phyloP scores from a whole-genome alignment of 2,329 filamentous ascomycete genomes.

The Ciborinia camelliae region DNA sequence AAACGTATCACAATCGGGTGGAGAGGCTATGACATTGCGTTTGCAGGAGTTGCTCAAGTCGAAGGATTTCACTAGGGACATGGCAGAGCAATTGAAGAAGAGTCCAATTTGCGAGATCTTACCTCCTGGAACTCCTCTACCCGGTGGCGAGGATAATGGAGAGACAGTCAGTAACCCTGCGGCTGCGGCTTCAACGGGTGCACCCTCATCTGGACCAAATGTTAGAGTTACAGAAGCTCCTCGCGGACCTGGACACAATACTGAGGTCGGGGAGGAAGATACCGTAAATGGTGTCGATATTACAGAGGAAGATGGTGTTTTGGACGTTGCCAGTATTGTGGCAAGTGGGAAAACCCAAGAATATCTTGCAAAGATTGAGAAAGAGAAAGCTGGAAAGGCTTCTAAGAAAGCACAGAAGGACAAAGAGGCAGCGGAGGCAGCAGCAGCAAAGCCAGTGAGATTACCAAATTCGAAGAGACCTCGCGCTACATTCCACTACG shows the following conservation, averaged over 20 bases:
- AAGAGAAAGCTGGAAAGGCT: constrained; percentile 55
- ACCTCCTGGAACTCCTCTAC: constrained; percentile 48
- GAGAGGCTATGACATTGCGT: constrained; percentile 78
- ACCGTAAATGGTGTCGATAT: constrained; percentile 42
- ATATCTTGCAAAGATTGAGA: constrained; percentile 78
- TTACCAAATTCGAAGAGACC: constrained; percentile 71
- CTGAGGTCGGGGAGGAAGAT: constrained; percentile 38
- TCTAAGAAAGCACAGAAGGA: constrained; percentile 53
- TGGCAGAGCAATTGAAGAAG: constrained; percentile 68
- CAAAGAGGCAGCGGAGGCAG: constrained; percentile 46
- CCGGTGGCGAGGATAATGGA: constrained; percentile 47
- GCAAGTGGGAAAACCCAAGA: constrained; percentile 78
- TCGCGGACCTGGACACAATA: constrained; percentile 25
- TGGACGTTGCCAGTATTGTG: constrained; percentile 82
- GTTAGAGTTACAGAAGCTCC: constrained; percentile 37
- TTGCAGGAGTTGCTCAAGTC: constrained; percentile 63
- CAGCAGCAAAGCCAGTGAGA: constrained; percentile 53
- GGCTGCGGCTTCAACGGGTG: constrained; percentile 36
- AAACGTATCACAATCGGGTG: constrained; percentile 66
- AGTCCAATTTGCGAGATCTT: constrained; percentile 65
- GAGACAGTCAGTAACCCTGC: constrained; percentile 36
- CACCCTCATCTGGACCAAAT: constrained; percentile 36
- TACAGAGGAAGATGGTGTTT: constrained; percentile 64
- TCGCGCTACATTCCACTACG: constrained; percentile 69
- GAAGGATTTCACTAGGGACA: constrained; percentile 59